A percentile compares a stretch with the other conserved stretches of the same genome.
These are phyloP conservation scores for Paracorniculantispora psalliotae DNA, from an alignment of 2,329 filamentous ascomycete genomes.

Conservation along the genomic window DNA sequence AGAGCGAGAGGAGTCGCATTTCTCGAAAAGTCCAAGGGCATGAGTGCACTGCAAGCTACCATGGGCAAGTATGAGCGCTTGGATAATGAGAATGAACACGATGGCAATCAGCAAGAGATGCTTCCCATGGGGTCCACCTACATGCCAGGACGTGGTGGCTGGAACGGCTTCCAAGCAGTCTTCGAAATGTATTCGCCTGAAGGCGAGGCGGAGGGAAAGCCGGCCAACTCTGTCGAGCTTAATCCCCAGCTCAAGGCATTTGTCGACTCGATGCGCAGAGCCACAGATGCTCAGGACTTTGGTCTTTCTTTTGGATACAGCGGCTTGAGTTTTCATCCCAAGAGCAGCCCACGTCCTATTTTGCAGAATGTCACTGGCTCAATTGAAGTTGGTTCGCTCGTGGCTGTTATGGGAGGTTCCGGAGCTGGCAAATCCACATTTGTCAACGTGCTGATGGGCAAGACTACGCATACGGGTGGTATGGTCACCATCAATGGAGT, in stretches of 20 bases:
- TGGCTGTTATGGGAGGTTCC: constrained; percentile 55
- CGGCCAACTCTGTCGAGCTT: constrained; percentile 19
- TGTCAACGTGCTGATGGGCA: constrained; percentile 58
- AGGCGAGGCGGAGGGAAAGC: constrained; percentile 4
- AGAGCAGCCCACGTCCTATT: constrained; percentile 39
- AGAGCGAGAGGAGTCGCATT: constrained; percentile 8
- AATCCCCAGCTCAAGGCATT: constrained; percentile 41
- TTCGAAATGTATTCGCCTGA: constrained; percentile 27
- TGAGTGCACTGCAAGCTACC: constrained; percentile 25
- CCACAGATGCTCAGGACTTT: constrained; percentile 45
- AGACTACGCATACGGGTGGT: constrained; percentile 46
- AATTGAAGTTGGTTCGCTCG: constrained; percentile 50
- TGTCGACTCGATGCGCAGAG: constrained; percentile 47
- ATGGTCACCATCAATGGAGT: constrained; percentile 49
- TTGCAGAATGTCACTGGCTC: constrained; percentile 49
- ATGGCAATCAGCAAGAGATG: constrained; percentile 15
- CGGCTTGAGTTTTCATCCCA: constrained; percentile 44
- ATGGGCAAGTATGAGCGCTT: constrained; percentile 32
- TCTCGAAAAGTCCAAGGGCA: constrained; percentile 17
- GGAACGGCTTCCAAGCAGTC: constrained; percentile 33
- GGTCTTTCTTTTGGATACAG: constrained; percentile 50
- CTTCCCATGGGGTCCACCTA: constrained; percentile 29
- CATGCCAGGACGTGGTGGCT: constrained; percentile 22
- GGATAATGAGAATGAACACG: constrained; percentile 21
- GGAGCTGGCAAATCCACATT: constrained; percentile 58